A percentile compares a stretch with the other conserved stretches of the same genome.
Conservation (phyloP, 139 green algal genomes). For the Pseudopediastrum boryanum region DNA sequence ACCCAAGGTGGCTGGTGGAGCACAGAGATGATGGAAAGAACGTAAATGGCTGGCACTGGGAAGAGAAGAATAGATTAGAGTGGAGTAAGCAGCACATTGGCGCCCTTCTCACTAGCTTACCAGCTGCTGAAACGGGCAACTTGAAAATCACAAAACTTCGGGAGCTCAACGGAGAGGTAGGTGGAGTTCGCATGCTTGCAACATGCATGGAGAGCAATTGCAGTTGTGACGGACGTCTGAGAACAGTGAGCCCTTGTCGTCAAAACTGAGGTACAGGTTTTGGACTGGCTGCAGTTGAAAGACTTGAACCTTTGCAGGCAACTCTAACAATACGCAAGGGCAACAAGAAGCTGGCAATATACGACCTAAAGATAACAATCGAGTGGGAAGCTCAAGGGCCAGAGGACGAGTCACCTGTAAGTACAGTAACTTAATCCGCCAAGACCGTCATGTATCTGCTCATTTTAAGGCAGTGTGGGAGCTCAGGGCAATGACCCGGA, state of each 20-base stretch:
- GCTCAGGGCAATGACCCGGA: too few relatives aligned
- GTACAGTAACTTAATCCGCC: not conserved
- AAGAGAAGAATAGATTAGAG: constrained; percentile 63
- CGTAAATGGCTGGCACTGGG: constrained; percentile 68
- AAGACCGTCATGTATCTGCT: not conserved
- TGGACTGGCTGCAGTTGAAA: too few relatives aligned
- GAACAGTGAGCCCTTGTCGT: too few relatives aligned
- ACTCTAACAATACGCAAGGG: constrained; percentile 74
- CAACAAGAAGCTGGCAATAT: constrained; percentile 80
- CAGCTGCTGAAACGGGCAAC: constrained; percentile 33
- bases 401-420: constrained; percentile 9
- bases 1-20: constrained; percentile 58
- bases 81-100: constrained; percentile 64
- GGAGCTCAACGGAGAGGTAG: constrained; percentile 67
- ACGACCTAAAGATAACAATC: constrained; percentile 73
- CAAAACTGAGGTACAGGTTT: too few relatives aligned
- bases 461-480: not conserved
- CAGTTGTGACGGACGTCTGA: too few relatives aligned
- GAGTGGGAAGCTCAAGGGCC: constrained; percentile 57
- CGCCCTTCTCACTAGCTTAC: constrained; percentile 57
- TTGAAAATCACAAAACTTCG: constrained; percentile 54
- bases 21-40: constrained; percentile 54
- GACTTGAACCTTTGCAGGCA: too few relatives aligned
- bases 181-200: too few relatives aligned
- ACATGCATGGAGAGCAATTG: too few relatives aligned